Percentiles rank a stretch among this genome's conserved stretches.
phyloP scores from a whole-genome alignment of 2,329 filamentous ascomycete species.

The Purpureocillium takamizusanense region DNA sequence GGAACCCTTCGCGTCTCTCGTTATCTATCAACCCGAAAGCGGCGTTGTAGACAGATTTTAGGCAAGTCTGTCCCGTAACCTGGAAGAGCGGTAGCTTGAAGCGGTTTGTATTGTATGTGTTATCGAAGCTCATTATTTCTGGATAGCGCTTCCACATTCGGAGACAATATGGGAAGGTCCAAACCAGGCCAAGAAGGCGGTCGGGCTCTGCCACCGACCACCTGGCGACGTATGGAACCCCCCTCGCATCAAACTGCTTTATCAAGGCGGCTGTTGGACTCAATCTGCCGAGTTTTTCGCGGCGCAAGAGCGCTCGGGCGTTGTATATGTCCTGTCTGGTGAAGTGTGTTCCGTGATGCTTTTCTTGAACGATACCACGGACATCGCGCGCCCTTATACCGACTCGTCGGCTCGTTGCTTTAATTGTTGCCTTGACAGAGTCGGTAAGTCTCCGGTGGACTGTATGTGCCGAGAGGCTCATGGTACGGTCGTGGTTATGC shows the following conservation, averaged over 20 bases:
- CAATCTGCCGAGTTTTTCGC: no score
- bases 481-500: background rate
- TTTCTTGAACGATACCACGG: no score
- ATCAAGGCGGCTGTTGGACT: no score
- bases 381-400: no score
- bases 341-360: no score
- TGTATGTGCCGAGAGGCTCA: slow-evolving; percentile 4
- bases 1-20: slow-evolving; percentile 3
- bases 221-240: no score
- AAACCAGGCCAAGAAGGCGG: background rate
- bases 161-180: slow-evolving; percentile 1
- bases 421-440: slow-evolving; percentile 4
- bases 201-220: no score
- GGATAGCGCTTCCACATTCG: slow-evolving; percentile 3
- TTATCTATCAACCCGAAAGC: slow-evolving; percentile 7
- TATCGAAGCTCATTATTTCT: slow-evolving; percentile 2
- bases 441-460: slow-evolving; percentile 4
- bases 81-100: no score
- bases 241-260: no score
- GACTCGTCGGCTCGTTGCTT: slow-evolving; percentile 4
- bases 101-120: slow-evolving; percentile 1
- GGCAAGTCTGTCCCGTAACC: no score
- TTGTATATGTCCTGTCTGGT: no score
- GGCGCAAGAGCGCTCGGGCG: no score
- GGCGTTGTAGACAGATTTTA: slow-evolving; percentile 6